Evolutionary conservation across 2,329 filamentous ascomycete genomes (phyloP).

Genomic region (Fusarium floridanum): DNA sequence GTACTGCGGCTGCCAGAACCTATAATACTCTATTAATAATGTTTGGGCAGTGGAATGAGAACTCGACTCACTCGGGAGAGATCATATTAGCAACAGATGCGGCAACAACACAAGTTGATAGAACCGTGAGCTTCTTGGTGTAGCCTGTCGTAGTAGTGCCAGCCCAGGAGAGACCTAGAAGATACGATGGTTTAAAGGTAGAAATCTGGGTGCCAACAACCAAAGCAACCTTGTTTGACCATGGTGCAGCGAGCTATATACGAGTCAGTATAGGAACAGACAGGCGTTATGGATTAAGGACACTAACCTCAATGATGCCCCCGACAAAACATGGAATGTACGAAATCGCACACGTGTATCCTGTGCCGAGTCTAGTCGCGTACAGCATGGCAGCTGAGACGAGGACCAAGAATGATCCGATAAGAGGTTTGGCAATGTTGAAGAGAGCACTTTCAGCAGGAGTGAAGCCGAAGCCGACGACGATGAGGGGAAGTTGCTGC

Average conservation of each 20-base stretch:
- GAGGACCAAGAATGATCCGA: background rate
- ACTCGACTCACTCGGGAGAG: background rate
- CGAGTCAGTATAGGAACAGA: background rate
- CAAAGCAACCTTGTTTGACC: constrained; percentile 9
- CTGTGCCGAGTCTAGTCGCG: background rate
- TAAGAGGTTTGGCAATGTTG: background rate
- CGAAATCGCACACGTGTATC: background rate
- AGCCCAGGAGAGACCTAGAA: background rate
- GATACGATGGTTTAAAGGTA: background rate
- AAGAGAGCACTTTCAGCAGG: background rate
- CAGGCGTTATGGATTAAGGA: background rate
- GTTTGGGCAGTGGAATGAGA: too few relatives aligned
- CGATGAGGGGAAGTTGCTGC: background rate
- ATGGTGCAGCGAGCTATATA: background rate
- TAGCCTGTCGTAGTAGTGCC: background rate
- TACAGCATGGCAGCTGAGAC: background rate
- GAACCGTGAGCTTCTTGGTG: constrained; percentile 5
- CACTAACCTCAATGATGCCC: background rate
- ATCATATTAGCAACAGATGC: constrained; percentile 2
- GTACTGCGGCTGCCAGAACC: constrained; percentile 4
- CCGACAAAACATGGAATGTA: background rate
- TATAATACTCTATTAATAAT: background rate
- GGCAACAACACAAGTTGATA: background rate
- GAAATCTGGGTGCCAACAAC: background rate
- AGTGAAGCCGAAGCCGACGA: background rate